Evolutionary conservation across 257 asterid species (phyloP).

Genomic region (Ligustrum vulgare): DNA sequence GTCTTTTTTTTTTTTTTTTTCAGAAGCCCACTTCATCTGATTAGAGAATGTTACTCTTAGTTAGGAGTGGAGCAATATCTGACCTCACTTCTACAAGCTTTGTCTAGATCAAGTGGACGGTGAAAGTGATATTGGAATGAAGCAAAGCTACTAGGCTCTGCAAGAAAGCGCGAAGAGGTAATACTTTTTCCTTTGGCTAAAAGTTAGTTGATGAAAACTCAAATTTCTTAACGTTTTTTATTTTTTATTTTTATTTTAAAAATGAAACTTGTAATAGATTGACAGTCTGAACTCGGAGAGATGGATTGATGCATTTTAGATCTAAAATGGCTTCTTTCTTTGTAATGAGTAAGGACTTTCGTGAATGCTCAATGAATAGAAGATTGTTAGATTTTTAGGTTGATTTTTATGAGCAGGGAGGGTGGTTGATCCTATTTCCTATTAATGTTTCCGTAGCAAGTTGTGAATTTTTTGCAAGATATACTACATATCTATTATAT

Average conservation of each 20-base stretch:
- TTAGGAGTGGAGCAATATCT: constrained; percentile 72
- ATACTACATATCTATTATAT: background rate
- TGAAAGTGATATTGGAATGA: constrained; percentile 76
- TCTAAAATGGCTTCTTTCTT: background rate
- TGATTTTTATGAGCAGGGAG: background rate
- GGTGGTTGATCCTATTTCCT: background rate
- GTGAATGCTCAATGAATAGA: background rate
- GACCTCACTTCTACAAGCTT: constrained; percentile 74
- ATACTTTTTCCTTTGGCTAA: background rate
- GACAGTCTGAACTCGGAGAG: background rate
- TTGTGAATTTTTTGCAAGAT: background rate
- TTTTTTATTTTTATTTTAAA: too few species aligned
- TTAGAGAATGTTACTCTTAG: constrained; percentile 86
- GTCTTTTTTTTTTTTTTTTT: constrained; percentile 42
- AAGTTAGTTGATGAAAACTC: constrained; percentile 15
- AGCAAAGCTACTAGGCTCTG: constrained; percentile 70
- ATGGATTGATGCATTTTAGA: background rate
- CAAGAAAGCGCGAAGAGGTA: constrained; percentile 90
- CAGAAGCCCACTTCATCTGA: constrained; percentile 85
- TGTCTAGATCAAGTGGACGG: constrained; percentile 72
- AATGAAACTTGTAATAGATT: background rate
- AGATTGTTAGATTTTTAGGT: background rate
- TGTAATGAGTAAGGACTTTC: background rate
- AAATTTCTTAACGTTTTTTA: background rate
- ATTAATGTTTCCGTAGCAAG: background rate